Conservation (phyloP, 2,329 filamentous ascomycete genomes). For the Aspergillus phoenicis region DNA sequence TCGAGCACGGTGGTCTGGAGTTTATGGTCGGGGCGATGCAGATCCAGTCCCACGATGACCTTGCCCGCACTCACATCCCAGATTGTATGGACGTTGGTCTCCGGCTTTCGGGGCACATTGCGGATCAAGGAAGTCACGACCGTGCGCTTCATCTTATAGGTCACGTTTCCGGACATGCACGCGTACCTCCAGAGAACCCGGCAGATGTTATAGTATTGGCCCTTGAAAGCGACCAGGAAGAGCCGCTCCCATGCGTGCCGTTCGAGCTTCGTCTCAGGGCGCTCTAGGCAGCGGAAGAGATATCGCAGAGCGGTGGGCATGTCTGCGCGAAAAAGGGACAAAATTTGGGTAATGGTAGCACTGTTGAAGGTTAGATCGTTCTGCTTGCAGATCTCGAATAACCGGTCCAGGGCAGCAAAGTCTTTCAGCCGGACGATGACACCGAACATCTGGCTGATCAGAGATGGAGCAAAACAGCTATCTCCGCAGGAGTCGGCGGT, state of each 20-base stretch:
- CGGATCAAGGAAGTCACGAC: constrained; percentile 36
- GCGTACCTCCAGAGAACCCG: constrained; percentile 53
- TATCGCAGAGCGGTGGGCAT: constrained; percentile 29
- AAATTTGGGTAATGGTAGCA: constrained; percentile 32
- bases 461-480: constrained; percentile 40
- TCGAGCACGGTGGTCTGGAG: constrained; percentile 18
- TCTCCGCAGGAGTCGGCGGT: constrained; percentile 41
- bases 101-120: constrained; percentile 22
- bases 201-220: constrained; percentile 44
- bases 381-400: constrained; percentile 37
- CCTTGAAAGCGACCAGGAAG: constrained; percentile 46
- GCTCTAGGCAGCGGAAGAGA: constrained; percentile 25
- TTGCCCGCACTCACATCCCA: constrained; percentile 31
- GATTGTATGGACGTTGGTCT: constrained; percentile 23
- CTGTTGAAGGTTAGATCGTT: constrained; percentile 31
- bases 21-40: constrained; percentile 18
- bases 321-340: constrained; percentile 30
- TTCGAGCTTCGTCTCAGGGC: constrained; percentile 22
- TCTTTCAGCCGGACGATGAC: constrained; percentile 31
- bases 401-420: constrained; percentile 28
- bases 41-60: constrained; percentile 36
- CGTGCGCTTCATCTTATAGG: constrained; percentile 35
- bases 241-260: constrained; percentile 38
- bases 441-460: constrained; percentile 43
- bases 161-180: constrained; percentile 42